A percentile compares a stretch with the other conserved stretches of the same genome.
These are phyloP conservation scores for Stephania cephalantha DNA, from an alignment of 164 flowering plant species.

Conservation along the genomic window DNA sequence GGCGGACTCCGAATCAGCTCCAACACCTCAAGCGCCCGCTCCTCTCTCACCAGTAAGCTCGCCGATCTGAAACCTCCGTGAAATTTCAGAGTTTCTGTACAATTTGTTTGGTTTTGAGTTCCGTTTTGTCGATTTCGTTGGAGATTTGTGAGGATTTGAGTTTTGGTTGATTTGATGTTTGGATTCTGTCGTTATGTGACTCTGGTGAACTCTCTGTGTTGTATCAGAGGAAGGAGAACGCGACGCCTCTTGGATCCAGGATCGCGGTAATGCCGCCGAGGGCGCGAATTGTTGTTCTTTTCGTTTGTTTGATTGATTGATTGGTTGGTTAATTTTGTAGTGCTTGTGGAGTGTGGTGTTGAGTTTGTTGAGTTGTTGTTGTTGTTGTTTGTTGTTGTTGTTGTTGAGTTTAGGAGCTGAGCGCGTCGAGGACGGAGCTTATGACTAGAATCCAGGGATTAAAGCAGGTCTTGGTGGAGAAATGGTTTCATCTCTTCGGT, in stretches of 20 bases:
- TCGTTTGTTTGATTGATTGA: neutral
- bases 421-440: conserved; percentile 68
- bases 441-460: conserved; percentile 66
- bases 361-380: neutral
- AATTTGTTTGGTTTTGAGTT: neutral
- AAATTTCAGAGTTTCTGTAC: neutral
- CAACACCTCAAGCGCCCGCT: conserved; percentile 22
- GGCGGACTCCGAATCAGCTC: conserved; percentile 36
- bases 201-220: conserved; percentile 7
- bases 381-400: no score
- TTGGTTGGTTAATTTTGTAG: neutral
- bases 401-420: conserved; percentile 27
- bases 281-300: neutral
- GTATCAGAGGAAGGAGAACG: conserved; percentile 56
- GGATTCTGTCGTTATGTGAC: conserved; percentile 7
- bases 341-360: neutral
- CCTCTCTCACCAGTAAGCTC: conserved; percentile 21
- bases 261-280: conserved; percentile 31
- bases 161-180: neutral
- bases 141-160: neutral
- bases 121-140: neutral
- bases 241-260: conserved; percentile 45
- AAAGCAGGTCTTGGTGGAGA: conserved; percentile 50
- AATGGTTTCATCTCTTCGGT: neutral
- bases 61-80: neutral